Base-by-base conservation (phyloP, 495 filamentous ascomycete genomes). In the Pyrenula aspistea region DNA sequence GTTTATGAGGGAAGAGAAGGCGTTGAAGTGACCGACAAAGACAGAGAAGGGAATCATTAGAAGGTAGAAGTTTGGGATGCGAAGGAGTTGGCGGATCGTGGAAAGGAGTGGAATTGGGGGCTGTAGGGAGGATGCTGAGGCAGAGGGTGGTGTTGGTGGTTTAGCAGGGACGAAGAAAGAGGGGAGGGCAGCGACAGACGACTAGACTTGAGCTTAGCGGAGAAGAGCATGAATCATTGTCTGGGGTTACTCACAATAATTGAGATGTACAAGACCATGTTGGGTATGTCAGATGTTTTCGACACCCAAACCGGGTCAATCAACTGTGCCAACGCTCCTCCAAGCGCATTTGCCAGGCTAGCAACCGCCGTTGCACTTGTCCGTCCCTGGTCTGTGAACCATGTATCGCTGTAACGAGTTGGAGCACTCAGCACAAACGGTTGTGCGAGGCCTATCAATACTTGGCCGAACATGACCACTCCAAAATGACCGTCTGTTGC, bases 11-110 rank as follows among this genome's bases (percentile, higher is more conserved):
- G 88, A 87, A 52, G 91, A 94, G 63, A 90, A 71, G 67, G 84
- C 84, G 76, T 96, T 96, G 80, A 98, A 98, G 74, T 91, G 85
- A 49, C 84, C 88, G 59, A 96, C 88, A 71, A 92, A 96, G 65
- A 91, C 67, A 52, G 80, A 70, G 71, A 92, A 98, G 54, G 89
- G 82, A 58, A 88, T 58, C 42, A 88, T 67, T 64, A 94, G 71
- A 56, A 91, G 76, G 77, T 83, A 91, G 74, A 95, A 90, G 63
- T 88, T 82, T 23, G 74, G 64, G 21, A 75, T 83, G 24, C 58
- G 60, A 25, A 66, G 59, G 25, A 82, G 61, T 60, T 77, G 59
- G 53, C 57, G 56, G 58, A 82, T 62, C 2, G 85, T 79, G 36
- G 69, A 59, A 52, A 76, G 64, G 22, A 88, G 66, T 24, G 73